Conservation (phyloP, 192 early-diverging fungal species). For the Linnemannia exigua region DNA sequence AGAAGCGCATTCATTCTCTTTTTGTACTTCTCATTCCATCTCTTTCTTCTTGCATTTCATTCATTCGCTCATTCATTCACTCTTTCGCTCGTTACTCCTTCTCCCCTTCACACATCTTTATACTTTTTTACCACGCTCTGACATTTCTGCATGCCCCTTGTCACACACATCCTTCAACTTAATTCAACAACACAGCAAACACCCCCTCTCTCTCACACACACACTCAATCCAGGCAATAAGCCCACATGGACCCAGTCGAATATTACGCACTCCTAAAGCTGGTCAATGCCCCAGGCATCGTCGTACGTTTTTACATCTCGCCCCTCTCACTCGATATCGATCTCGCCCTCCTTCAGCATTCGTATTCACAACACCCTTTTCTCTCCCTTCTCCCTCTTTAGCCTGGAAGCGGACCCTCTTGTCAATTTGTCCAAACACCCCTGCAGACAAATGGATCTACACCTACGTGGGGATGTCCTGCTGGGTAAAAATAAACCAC, state of each 20-base stretch:
- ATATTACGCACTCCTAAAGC: conserved; percentile 39
- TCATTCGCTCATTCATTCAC: not conserved
- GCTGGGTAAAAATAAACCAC: conserved; percentile 36
- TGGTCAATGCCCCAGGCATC: conserved; percentile 51
- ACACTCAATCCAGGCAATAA: not conserved
- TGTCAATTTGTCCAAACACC: conserved; percentile 55
- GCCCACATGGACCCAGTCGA: conserved; percentile 45
- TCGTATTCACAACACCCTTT: not conserved
- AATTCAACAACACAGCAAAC: not conserved
- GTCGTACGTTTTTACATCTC: conserved; percentile 21
- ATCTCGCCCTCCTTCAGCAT: not conserved
- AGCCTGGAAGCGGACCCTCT: conserved; percentile 29
- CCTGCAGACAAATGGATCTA: conserved; percentile 15
- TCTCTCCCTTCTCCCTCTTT: not conserved
- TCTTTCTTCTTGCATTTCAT: too few species aligned
- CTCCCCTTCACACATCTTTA: not conserved
- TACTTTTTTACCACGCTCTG: not conserved
- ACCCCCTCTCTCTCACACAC: not conserved
- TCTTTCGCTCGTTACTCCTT: not conserved
- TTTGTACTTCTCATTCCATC: too few species aligned
- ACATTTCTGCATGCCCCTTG: not conserved
- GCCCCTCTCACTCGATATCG: not conserved
- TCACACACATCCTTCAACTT: not conserved
- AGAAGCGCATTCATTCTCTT: too few species aligned
- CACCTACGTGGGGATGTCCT: conserved; percentile 41